These are phyloP conservation scores for Fusarium xylarioides DNA, from an alignment of 2,329 filamentous ascomycete genomes.

Conservation along the genomic window DNA sequence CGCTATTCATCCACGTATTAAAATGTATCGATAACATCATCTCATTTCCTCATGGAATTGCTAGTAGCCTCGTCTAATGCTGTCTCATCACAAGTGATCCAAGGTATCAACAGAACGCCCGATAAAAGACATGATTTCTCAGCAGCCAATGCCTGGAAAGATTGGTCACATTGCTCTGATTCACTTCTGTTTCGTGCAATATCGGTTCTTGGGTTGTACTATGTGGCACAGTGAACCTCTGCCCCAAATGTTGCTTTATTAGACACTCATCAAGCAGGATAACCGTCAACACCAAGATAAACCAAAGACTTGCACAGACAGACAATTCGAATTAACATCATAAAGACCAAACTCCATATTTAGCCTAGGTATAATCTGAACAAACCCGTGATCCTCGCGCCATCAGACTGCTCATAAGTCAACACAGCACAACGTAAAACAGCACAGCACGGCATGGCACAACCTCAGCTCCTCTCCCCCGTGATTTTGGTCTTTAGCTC, in stretches of 20 bases:
- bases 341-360: constrained; percentile 34
- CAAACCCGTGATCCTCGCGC: constrained; percentile 35
- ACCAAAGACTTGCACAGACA: background rate
- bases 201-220: background rate
- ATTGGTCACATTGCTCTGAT: background rate
- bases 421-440: background rate
- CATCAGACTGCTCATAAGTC: constrained; percentile 27
- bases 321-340: constrained; percentile 8
- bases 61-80: background rate
- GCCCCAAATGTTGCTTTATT: background rate
- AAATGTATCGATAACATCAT: background rate
- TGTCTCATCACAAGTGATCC: background rate
- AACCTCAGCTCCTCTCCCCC: background rate
- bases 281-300: background rate
- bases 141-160: background rate
- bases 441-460: background rate
- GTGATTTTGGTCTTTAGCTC: constrained; percentile 15
- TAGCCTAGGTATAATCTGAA: constrained; percentile 44
- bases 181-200: background rate
- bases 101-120: background rate
- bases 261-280: background rate
- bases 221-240: background rate
- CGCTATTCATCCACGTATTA: background rate
- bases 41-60: background rate
- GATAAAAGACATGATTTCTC: background rate